Conservation (phyloP, 2,329 filamentous ascomycete species). For the Periglandula ipomoeae region DNA sequence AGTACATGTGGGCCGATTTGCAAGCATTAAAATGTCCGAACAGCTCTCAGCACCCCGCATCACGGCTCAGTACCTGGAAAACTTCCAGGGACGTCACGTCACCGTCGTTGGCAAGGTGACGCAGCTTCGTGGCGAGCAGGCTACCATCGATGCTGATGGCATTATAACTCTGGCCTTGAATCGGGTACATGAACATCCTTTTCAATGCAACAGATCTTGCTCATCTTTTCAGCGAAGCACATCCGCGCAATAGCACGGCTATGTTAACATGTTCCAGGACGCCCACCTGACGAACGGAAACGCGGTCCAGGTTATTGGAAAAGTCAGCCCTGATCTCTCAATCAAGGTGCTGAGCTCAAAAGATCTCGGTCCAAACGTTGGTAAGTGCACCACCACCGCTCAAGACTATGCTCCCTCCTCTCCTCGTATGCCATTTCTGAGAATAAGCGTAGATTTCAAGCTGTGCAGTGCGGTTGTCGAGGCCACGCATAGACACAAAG, state of each 20-base stretch:
- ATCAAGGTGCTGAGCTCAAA: slow-evolving; percentile 61
- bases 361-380: slow-evolving; percentile 60
- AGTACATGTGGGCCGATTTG: background rate
- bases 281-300: slow-evolving; percentile 60
- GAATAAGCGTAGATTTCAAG: slow-evolving; percentile 52
- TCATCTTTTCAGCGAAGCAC: background rate
- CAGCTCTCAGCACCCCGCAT: slow-evolving; percentile 69
- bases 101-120: slow-evolving; percentile 80
- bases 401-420: background rate
- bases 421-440: background rate
- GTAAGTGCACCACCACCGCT: slow-evolving; percentile 42
- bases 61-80: slow-evolving; percentile 68
- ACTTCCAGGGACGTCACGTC: slow-evolving; percentile 65
- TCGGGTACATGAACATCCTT: slow-evolving; percentile 51
- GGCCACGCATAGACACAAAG: slow-evolving; percentile 69
- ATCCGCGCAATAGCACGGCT: background rate
- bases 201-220: background rate
- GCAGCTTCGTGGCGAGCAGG: slow-evolving; percentile 71
- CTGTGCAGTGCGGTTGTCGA: slow-evolving; percentile 75
- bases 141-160: slow-evolving; percentile 72
- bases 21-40: slow-evolving; percentile 53
- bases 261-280: slow-evolving; percentile 46
- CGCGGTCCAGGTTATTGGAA: slow-evolving; percentile 69
- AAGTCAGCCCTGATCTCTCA: slow-evolving; percentile 64
- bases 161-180: slow-evolving; percentile 66